Evolutionary conservation across 1,284 basidiomycete genomes (phyloP).

Genomic region (Puccinia triticina): DNA sequence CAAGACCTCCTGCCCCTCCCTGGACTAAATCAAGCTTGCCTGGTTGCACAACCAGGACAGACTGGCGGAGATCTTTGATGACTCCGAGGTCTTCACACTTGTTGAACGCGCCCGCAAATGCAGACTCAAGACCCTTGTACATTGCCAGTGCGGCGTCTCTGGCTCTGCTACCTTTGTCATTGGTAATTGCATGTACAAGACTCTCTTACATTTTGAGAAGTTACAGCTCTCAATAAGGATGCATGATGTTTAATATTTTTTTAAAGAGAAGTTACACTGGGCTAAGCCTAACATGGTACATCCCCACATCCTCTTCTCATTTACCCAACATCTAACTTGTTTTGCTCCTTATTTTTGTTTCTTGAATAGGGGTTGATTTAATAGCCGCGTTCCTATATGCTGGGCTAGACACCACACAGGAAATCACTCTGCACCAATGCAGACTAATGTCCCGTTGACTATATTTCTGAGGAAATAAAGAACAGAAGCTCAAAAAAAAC

Average conservation of each 20-base stretch:
- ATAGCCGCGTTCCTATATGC: no score
- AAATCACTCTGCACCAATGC: no score
- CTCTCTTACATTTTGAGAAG: slow-evolving; percentile 68
- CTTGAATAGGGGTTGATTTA: slow-evolving; percentile 73
- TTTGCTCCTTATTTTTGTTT: no score
- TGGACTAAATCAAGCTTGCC: slow-evolving; percentile 87
- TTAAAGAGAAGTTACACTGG: slow-evolving; percentile 80
- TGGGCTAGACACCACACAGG: no score
- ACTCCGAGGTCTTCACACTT: slow-evolving; percentile 77
- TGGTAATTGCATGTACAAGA: slow-evolving; percentile 91
- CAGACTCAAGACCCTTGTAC: slow-evolving; percentile 79
- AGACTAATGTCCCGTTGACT: no score
- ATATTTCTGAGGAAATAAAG: no score
- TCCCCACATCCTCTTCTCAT: slow-evolving; percentile 49
- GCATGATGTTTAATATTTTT: slow-evolving; percentile 77
- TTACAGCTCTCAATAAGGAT: slow-evolving; percentile 67
- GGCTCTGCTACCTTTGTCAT: slow-evolving; percentile 90
- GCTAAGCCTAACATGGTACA: slow-evolving; percentile 91
- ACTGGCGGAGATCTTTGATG: slow-evolving; percentile 63
- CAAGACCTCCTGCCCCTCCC: slow-evolving; percentile 65
- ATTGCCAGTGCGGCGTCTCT: slow-evolving; percentile 95
- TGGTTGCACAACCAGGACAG: slow-evolving; percentile 74
- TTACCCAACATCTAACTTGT: no score
- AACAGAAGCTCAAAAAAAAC: no score
- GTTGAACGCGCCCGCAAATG: slow-evolving; percentile 74